Conservation (phyloP, 1,284 basidiomycete genomes). For the Bjerkandera adusta region DNA sequence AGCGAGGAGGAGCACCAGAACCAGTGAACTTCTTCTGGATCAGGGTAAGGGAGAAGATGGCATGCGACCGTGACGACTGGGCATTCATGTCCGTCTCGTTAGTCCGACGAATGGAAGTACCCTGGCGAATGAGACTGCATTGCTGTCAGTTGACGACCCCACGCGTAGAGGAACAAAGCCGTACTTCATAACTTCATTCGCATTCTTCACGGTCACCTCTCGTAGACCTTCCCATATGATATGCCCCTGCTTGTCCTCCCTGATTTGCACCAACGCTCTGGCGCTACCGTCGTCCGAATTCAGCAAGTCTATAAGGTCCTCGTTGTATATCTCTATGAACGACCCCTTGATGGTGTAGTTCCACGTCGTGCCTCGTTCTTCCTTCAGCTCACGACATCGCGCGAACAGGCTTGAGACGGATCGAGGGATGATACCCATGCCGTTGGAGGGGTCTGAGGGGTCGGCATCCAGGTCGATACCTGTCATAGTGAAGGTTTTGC, state of each 20-base stretch:
- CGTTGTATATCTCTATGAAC: constrained; percentile 98
- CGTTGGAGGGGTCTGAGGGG: constrained; percentile 69
- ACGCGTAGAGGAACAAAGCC: constrained; percentile 31
- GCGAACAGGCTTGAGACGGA: constrained; percentile 92
- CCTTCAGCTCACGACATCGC: constrained; percentile 71
- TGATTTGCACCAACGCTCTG: constrained; percentile 86
- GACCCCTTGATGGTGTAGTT: constrained; percentile 78
- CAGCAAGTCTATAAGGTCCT: constrained; percentile 91
- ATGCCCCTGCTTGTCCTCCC: constrained; percentile 94
- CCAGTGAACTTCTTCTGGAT: constrained; percentile 83
- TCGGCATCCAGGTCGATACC: constrained; percentile 84
- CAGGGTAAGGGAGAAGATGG: constrained; percentile 95
- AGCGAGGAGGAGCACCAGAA: constrained; percentile 62
- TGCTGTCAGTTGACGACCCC: constrained; percentile 5
- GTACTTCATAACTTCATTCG: constrained; percentile 89
- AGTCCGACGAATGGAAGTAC: constrained; percentile 87
- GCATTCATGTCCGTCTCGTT: constrained; percentile 99
- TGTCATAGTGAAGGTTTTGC: constrained; percentile 98
- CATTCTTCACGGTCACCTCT: constrained; percentile 83
- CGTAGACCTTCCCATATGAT: constrained; percentile 97
- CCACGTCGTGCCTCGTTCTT: constrained; percentile 72
- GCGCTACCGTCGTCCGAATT: constrained; percentile 65
- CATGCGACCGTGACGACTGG: constrained; percentile 96
- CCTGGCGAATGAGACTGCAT: constrained; percentile 75
- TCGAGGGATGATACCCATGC: constrained; percentile 93